Evolutionary conservation across 805 yeast genomes (phyloP).

Genomic region (Saturnispora hagleri): DNA sequence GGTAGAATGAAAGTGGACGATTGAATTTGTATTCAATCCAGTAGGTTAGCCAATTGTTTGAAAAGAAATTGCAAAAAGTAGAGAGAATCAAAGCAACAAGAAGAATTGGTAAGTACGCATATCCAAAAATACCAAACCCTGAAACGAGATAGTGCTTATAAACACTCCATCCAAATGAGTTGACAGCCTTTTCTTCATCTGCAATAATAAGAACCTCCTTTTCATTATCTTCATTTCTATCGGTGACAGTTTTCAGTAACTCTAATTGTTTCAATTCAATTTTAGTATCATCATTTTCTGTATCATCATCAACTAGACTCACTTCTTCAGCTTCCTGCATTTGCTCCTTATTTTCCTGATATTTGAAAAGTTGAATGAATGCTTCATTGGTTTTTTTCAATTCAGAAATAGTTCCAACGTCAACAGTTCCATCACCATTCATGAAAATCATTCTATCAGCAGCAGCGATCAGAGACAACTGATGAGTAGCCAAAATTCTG

Average conservation of each 20-base stretch:
- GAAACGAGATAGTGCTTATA: conserved; percentile 42
- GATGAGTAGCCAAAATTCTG: conserved; percentile 76
- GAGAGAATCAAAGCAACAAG: conserved; percentile 23
- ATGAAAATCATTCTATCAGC: conserved; percentile 67
- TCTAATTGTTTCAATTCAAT: conserved; percentile 10
- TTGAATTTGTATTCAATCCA: conserved; percentile 59
- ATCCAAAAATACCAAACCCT: conserved; percentile 44
- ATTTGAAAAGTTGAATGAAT: conserved; percentile 33
- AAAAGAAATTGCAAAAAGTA: conserved; percentile 46
- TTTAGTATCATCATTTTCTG: conserved; percentile 6
- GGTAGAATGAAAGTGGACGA: conserved; percentile 47
- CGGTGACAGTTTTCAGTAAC: conserved; percentile 11
- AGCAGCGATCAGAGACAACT: conserved; percentile 55
- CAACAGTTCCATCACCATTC: conserved; percentile 53
- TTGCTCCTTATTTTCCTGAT: conserved; percentile 23
- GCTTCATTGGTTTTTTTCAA: conserved; percentile 32
- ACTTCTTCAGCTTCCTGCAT: conserved; percentile 11
- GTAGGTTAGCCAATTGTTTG: conserved; percentile 75
- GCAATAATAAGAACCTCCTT: conserved; percentile 31
- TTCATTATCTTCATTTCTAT: conserved; percentile 8
- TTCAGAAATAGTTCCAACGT: conserved; percentile 52
- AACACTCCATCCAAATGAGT: conserved; percentile 40
- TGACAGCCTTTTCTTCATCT: conserved; percentile 52
- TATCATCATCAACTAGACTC: conserved; percentile 16
- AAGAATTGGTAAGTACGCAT: conserved; percentile 24